Base-by-base conservation (phyloP, 1,284 basidiomycete species). In the Leccinum insigne region DNA sequence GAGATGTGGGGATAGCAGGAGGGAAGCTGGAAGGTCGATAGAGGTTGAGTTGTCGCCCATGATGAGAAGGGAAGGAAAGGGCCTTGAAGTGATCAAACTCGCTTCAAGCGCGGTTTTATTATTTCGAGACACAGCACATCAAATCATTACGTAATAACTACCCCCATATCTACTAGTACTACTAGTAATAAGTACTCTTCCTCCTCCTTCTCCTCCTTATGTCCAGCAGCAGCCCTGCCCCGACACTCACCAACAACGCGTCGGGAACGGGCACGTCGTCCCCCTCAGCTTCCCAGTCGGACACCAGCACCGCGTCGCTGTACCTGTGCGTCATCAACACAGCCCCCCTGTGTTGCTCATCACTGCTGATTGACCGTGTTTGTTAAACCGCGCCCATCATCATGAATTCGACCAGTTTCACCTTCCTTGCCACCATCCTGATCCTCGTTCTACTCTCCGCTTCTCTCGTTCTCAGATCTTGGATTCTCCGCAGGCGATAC, bases 1-100 rank as follows among this genome's bases (percentile, higher is more conserved):
- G 35, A 93, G 82, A 74, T 92, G 92, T 1, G 92, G 83, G 0
- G 91, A 83, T 5, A 93, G 84, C 70, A 88, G 80, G 72, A 92
- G 86, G 40, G 87, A 90, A 42, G 78, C 71, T 5, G 87, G 86
- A 23, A 89, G 78, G 14, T 72, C 26, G 49, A 73, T 66, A 73
- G 71, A 73, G 70, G 68, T 58, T 7, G 18, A 60, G 61, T 64
- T 71, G 38, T 3, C 9, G 2, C 64, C 42, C 70, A 71, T 71
- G 71, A 35, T 21, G 3, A 5, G 16, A 18, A 56, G 14, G 23
- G 29, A 57, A 21, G 21, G 57, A n/a, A 56, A 47, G 49, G 63
- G 21, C n/a, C 56, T 56, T 56, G 23, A 14, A 8, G 8, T 16
- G 54, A 26, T 26, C 54, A 56, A 56, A 56, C 23, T 16, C 23